These are phyloP conservation scores for Dacryopinax primogenitus DNA, from an alignment of 768 basidiomycete genomes.

Conservation along the genomic window DNA sequence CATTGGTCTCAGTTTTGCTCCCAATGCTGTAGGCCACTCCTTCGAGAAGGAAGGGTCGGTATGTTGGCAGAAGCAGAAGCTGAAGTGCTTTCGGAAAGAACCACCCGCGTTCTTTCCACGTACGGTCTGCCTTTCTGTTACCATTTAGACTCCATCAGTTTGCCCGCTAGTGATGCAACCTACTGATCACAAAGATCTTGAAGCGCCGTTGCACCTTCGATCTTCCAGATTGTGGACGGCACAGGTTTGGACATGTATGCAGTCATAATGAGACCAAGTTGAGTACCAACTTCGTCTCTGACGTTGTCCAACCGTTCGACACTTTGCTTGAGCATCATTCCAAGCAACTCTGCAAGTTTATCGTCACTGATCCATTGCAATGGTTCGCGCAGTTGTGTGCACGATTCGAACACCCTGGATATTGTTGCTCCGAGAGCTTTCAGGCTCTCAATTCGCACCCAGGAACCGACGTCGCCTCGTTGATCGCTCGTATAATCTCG, in stretches of 20 bases:
- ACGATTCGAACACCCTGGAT: constrained; percentile 35
- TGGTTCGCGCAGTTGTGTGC: constrained; percentile 31
- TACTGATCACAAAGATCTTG: constrained; percentile 43
- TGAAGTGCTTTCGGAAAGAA: constrained; percentile 61
- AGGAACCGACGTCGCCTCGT: constrained; percentile 93
- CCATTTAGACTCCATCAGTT: neutral
- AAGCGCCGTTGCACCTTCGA: constrained; percentile 39
- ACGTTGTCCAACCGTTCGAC: constrained; percentile 87
- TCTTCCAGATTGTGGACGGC: constrained; percentile 34
- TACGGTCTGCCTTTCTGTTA: constrained; percentile 29
- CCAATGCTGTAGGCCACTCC: constrained; percentile 71
- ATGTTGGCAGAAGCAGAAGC: constrained; percentile 48
- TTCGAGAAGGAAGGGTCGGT: constrained; percentile 47
- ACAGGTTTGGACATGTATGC: constrained; percentile 28
- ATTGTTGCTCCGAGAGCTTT: constrained; percentile 46
- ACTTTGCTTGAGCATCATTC: constrained; percentile 72
- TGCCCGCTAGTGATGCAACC: constrained; percentile 17
- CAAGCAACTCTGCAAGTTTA: constrained; percentile 44
- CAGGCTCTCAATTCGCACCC: constrained; percentile 74
- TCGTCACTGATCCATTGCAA: constrained; percentile 47
- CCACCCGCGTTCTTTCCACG: constrained; percentile 64
- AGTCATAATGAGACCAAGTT: constrained; percentile 41
- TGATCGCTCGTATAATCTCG: constrained; percentile 88
- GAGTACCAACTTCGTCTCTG: constrained; percentile 61
- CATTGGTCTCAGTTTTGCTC: constrained; percentile 74